Base-by-base conservation (phyloP, 164 flowering plant genomes). In the Umbellularia californica region DNA sequence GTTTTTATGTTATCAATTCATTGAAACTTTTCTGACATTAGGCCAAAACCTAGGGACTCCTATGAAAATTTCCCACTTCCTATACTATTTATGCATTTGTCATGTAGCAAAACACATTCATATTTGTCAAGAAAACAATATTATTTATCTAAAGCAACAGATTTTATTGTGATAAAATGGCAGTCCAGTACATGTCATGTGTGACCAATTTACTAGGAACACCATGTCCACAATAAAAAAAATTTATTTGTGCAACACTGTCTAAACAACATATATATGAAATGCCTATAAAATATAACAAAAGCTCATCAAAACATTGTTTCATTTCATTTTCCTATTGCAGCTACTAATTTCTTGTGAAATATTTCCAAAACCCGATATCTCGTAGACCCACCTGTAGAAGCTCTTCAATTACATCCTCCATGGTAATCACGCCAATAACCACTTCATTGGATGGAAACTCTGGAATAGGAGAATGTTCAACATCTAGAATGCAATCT, bases 341-440 rank as follows among this genome's bases (percentile, higher is more conserved):
- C 20, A 68, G 15, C n/a, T 15, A 15, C 13, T 28, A 68, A 68
- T 47, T 23, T 41, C 9, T 41, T 41, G 47, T 41, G 35, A 33
- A 41, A 10, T 58, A 55, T 25, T 23, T 33, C 20, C 58, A 72
- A 41, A 25, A 22, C 41, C 22, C 12, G 13, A 20, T 47, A 63
- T 50, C 51, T 20, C 70, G 27, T 25, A 3, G 30, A 35, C 17
- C 28, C 82, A 94, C 98, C 97, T 94, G 97, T 79, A 94, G 93
- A 85, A 95, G 97, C 82, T 95, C 98, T 85, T 95, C 98, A 75
- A 95, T 91, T 68, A 95, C 98, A 87, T 95, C 98, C 78, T 92
- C 98, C 98, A 95, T 92, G 70, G 94, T 84, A 70, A 95, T 95
- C 63, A 95, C 92, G 76, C 98, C 98, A 69, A 92, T 95, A 55